Evolutionary conservation across 306 rosid species (phyloP), one percentile per base, ranked within the genome.

Genomic region (Dryas octopetala): DNA sequence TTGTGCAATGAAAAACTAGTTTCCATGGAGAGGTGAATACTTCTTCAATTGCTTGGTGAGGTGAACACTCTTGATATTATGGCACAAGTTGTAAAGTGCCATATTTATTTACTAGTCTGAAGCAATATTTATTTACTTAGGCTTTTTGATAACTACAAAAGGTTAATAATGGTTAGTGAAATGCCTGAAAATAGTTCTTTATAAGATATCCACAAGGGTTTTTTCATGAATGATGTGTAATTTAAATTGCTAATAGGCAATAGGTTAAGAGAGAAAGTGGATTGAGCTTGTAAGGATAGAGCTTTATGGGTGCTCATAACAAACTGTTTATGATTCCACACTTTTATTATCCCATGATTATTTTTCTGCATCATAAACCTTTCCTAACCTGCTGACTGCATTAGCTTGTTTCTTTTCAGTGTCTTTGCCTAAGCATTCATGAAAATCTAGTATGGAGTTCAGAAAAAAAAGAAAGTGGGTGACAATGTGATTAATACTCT

Each of bases 401-500:
- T 4, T 32, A 28, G 9, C 5, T 72, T 45, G 17, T 59, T 5
- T 19, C 4, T 5, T 19, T 59, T 13, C 28, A 5, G 13, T 61
- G 43, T 60, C 26, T 38, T 55, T 71, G 62, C 28, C 59, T 71
- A 26, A 17, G n/a, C 40, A 48, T 62, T 32, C 40, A 10, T 48
- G 19, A 45, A 60, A 44, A 46, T 9, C 44, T 46, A 28, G 19
- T 46, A 59, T 43, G 3, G 50, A 44, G 38, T 38, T 8, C 48
- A 40, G 52, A 60, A 61, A 57, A 69, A 66, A 45, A 55, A 40
- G 43, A 70, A 71, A 70, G 71, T 66, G 76, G 45, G 41, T 73
- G 51, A 43, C 48, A 52, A 47, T 15, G 45, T 58, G 60, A 63
- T 68, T 70, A 61, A 76, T 72, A 60, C 74, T 71, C 68, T 1